Conservation (phyloP, 1,284 basidiomycete species). For the Agroathelia rolfsii region DNA sequence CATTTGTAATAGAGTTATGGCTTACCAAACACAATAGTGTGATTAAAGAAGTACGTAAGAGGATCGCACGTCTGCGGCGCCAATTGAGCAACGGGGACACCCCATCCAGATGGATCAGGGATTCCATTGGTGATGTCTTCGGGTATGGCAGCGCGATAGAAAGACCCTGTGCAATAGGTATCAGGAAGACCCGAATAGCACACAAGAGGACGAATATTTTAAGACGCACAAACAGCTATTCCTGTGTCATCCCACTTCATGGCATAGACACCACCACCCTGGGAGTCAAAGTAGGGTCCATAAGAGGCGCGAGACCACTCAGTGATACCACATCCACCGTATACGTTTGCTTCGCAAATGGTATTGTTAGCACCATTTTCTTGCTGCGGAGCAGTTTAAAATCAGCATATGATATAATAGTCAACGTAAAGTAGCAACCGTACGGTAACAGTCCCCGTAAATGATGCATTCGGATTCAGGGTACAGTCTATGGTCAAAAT, state of each 20-base stretch:
- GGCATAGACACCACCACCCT: conserved; percentile 68
- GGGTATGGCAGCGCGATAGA: conserved; percentile 64
- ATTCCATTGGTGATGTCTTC: conserved; percentile 43
- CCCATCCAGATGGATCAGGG: conserved; percentile 54
- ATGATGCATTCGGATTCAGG: conserved; percentile 34
- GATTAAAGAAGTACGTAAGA: conserved; percentile 38
- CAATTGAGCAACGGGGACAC: conserved; percentile 51
- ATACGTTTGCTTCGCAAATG: conserved; percentile 42
- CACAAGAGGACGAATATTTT: neutral
- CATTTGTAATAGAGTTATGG: too few relatives aligned
- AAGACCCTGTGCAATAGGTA: conserved; percentile 44
- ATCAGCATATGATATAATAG: conserved; percentile 2
- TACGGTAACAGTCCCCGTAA: conserved; percentile 50
- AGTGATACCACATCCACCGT: conserved; percentile 56
- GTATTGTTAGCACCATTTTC: conserved; percentile 34
- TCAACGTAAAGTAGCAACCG: neutral
- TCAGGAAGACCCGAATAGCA: conserved; percentile 4
- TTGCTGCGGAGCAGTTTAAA: conserved; percentile 16
- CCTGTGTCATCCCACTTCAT: conserved; percentile 73
- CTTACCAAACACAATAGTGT: too few relatives aligned
- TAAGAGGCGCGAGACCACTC: conserved; percentile 67
- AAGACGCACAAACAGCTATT: conserved; percentile 55
- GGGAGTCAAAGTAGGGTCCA: conserved; percentile 58
- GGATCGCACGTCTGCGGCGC: conserved; percentile 48
- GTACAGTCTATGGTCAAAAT: conserved; percentile 28